phyloP scores from a whole-genome alignment of 1,284 basidiomycete genomes.

The Apiotrichum porosum region DNA sequence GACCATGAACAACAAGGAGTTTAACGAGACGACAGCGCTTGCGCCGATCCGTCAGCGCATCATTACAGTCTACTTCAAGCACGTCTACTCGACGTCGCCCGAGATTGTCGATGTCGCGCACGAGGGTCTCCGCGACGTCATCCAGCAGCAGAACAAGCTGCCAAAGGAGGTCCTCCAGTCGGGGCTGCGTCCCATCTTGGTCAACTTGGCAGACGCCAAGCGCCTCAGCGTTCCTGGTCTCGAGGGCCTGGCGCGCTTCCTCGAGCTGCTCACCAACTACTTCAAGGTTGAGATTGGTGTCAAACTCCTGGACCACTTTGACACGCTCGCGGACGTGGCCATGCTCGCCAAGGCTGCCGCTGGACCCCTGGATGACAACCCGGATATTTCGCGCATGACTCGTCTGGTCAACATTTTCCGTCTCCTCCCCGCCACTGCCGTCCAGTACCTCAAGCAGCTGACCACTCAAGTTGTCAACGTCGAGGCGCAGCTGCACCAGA shows the following conservation, averaged over 20 bases:
- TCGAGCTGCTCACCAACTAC: conserved; percentile 95
- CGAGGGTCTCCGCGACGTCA: conserved; percentile 82
- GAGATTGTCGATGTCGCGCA: conserved; percentile 96
- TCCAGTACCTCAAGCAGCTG: conserved; percentile 84
- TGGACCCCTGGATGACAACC: conserved; percentile 77
- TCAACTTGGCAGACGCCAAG: conserved; percentile 96
- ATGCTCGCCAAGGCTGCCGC: conserved; percentile 74
- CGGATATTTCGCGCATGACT: conserved; percentile 87
- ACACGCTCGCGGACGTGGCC: conserved; percentile 71
- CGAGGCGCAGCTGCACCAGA: conserved; percentile 85
- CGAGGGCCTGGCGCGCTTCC: conserved; percentile 89
- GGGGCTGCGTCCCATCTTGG: conserved; percentile 90
- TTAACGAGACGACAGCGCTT: conserved; percentile 73
- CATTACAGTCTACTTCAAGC: conserved; percentile 97
- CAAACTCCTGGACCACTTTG: conserved; percentile 94
- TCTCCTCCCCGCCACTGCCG: conserved; percentile 85
- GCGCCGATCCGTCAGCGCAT: conserved; percentile 72
- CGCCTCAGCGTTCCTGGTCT: conserved; percentile 89
- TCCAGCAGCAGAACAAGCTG: conserved; percentile 83
- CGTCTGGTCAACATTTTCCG: conserved; percentile 96
- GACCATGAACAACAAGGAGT: conserved; percentile 90
- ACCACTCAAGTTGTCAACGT: conserved; percentile 88
- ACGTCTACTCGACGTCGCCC: conserved; percentile 85
- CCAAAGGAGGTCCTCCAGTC: conserved; percentile 95
- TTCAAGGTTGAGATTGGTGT: conserved; percentile 99